A percentile compares a stretch with the other conserved stretches of the same genome.
These are phyloP conservation scores for Paratinospora sagittata DNA, from an alignment of 164 flowering plant species.

Conservation along the genomic window DNA sequence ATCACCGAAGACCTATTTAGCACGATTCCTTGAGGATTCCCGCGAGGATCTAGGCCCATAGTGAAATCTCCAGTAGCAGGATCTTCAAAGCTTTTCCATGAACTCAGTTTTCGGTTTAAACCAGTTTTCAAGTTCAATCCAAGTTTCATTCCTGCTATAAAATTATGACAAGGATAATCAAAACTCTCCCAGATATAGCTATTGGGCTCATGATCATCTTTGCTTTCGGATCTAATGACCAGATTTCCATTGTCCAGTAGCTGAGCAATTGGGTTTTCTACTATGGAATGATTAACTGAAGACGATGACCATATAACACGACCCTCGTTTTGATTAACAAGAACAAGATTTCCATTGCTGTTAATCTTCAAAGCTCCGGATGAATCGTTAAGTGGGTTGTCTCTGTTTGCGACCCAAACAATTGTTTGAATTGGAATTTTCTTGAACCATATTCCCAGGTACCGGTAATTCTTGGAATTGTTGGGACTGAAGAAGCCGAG, in stretches of 20 bases:
- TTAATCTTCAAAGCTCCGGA: too few species aligned
- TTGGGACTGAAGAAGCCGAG: not conserved
- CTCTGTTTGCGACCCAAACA: too few species aligned
- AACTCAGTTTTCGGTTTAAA: constrained; percentile 14
- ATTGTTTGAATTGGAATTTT: too few species aligned
- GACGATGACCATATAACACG: constrained; percentile 3
- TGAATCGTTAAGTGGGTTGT: too few species aligned
- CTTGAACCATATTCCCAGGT: too few species aligned
- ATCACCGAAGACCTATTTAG: too few species aligned
- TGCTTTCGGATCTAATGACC: constrained; percentile 1
- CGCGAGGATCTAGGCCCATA: too few species aligned
- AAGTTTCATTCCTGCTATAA: constrained; percentile 26
- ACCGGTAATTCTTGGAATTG: too few species aligned
- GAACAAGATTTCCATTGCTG: constrained; percentile 7
- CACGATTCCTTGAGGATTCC: too few species aligned
- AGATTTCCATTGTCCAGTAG: constrained; percentile 14
- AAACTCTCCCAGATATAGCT: constrained; percentile 15
- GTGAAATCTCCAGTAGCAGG: constrained; percentile 26
- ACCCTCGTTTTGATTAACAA: not conserved
- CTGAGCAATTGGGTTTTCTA: not conserved
- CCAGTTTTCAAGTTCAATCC: constrained; percentile 17
- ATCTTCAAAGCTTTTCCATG: constrained; percentile 35
- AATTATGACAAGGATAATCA: constrained; percentile 2
- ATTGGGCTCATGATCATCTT: not conserved
- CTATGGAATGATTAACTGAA: not conserved